Percentiles rank a stretch among this genome's conserved stretches.
Evolutionary conservation across 805 yeast genomes (phyloP).

Genomic region (Candida mattraensis): DNA sequence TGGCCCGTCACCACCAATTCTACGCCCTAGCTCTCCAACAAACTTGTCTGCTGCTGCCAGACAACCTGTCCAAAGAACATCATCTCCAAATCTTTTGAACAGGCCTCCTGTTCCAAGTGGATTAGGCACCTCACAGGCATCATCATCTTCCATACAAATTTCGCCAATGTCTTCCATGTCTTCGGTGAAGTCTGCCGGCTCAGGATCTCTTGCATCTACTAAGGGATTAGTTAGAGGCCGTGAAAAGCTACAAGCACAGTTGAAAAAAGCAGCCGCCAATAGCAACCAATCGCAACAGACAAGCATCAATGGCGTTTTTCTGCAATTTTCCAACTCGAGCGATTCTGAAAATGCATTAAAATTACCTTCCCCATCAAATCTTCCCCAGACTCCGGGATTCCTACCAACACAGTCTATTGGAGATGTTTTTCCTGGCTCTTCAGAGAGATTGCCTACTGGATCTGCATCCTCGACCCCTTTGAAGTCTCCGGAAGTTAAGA

Average conservation of each 20-base stretch:
- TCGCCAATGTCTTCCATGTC: constrained; percentile 6
- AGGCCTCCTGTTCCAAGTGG: constrained; percentile 4
- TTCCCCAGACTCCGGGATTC: constrained; percentile 28
- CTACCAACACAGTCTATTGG: constrained; percentile 24
- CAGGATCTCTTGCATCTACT: constrained; percentile 7
- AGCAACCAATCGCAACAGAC: constrained; percentile 12
- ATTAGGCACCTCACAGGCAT: constrained; percentile 3
- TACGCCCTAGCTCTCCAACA: constrained; percentile 10
- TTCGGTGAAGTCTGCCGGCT: constrained; percentile 2
- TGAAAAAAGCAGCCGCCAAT: constrained; percentile 20
- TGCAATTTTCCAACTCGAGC: constrained; percentile 12
- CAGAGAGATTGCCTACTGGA: background rate
- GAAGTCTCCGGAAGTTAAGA: constrained; percentile 3
- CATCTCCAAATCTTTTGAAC: constrained; percentile 14
- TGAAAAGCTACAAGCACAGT: constrained; percentile 24
- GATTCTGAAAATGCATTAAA: constrained; percentile 1
- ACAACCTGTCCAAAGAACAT: constrained; percentile 13
- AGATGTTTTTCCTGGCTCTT: constrained; percentile 19
- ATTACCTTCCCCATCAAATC: constrained; percentile 3
- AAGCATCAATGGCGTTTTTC: constrained; percentile 15
- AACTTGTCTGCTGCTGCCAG: constrained; percentile 13
- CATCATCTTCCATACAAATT: constrained; percentile 1
- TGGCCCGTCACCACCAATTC: constrained; percentile 7
- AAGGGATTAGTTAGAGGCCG: constrained; percentile 24
- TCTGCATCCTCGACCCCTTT: constrained; percentile 2